Percentiles rank a stretch among this genome's conserved stretches.
These are phyloP conservation scores for Zygoascus ofunaensis DNA, from an alignment of 805 yeast genomes.

Conservation along the genomic window DNA sequence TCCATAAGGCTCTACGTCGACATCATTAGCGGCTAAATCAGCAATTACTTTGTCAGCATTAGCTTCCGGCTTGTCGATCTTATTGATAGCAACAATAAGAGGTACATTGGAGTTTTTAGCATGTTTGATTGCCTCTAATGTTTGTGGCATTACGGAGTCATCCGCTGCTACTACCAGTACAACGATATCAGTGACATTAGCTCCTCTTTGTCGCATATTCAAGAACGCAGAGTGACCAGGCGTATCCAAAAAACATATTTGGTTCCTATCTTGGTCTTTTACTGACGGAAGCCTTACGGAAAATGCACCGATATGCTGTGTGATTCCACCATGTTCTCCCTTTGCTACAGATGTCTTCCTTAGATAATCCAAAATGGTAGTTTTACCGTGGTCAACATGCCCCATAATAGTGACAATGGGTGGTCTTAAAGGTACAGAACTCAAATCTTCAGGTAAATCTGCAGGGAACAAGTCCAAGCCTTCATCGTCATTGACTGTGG, in stretches of 20 bases:
- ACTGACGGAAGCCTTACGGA: constrained; percentile 67
- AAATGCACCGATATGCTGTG: constrained; percentile 97
- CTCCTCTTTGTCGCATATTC: constrained; percentile 95
- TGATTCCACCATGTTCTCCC: constrained; percentile 90
- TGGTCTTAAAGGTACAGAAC: constrained; percentile 55
- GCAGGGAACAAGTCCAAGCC: constrained; percentile 55
- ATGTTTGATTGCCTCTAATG: constrained; percentile 90
- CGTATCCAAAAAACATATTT: constrained; percentile 86
- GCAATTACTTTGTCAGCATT: constrained; percentile 66
- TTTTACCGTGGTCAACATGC: constrained; percentile 97
- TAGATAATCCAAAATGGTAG: constrained; percentile 81
- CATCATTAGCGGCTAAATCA: constrained; percentile 67
- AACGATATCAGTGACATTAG: constrained; percentile 85
- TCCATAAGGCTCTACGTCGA: constrained; percentile 86
- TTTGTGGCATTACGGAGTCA: constrained; percentile 97
- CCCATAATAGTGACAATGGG: constrained; percentile 98
- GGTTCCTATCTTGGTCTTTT: constrained; percentile 29
- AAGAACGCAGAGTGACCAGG: constrained; percentile 98
- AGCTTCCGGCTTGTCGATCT: constrained; percentile 74
- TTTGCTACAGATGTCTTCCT: constrained; percentile 77
- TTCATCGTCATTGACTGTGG: constrained; percentile 42
- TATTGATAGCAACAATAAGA: constrained; percentile 83
- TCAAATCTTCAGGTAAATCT: constrained; percentile 40
- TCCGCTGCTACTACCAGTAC: constrained; percentile 93
- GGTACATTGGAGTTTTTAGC: constrained; percentile 76